Evolutionary conservation across 768 basidiomycete genomes (phyloP), one percentile per base, ranked within the genome.

Genomic region (Sarcodon aspratus): DNA sequence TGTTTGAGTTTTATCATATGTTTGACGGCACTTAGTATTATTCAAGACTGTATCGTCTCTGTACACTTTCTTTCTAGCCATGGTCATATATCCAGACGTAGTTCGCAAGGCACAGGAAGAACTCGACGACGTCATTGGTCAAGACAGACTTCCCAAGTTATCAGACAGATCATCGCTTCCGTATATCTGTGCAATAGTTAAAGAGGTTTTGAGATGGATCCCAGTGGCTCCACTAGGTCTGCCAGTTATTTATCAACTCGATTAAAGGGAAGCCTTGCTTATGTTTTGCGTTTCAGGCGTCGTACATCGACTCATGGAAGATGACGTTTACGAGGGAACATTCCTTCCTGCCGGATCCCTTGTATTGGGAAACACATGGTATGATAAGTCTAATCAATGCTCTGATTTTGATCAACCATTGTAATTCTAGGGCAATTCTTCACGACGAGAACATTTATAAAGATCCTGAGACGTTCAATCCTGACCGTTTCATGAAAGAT

Each of bases 361-460:
- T n/a, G n/a, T n/a, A n/a, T n/a, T n/a, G n/a, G n/a, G n/a, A n/a
- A n/a, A n/a, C n/a, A n/a, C n/a, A n/a, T n/a, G n/a, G n/a, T n/a
- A n/a, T n/a, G n/a, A n/a, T n/a, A n/a, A n/a, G n/a, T n/a, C n/a
- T n/a, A n/a, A n/a, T n/a, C n/a, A n/a, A n/a, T n/a, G n/a, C n/a
- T n/a, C n/a, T n/a, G n/a, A n/a, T n/a, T 31, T 42, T 27, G 13
- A 8, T 21, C 44, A 10, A n/a, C 33, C n/a, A n/a, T n/a, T n/a
- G n/a, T n/a, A n/a, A n/a, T n/a, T n/a, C n/a, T n/a, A n/a, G n/a
- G n/a, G 46, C 53, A 0, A 67, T 82, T 38, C 65, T 72, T 6
- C 77, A 78, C 54, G 79, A 83, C 56, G 67, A 75, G 33, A 36
- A 38, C 9, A 49, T 55, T 8, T 70, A 65, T 47, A 46, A 55